phyloP scores from a whole-genome alignment of 345 rosid genomes.

The Garcia nutans region DNA sequence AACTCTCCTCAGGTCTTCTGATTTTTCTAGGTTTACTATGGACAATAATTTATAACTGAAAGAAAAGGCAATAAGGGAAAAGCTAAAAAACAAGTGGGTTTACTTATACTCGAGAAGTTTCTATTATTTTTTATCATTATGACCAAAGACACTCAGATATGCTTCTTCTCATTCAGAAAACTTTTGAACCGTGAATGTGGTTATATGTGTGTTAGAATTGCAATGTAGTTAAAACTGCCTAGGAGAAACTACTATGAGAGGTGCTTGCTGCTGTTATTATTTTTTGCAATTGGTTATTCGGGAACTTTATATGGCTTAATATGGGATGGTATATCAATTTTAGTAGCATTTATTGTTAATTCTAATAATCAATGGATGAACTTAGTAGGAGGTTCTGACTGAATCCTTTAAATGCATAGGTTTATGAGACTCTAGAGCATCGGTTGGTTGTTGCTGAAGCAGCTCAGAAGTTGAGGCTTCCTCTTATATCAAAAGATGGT shows the following conservation, averaged over 20 bases:
- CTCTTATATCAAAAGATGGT: constrained; percentile 87
- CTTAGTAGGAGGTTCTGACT: not conserved
- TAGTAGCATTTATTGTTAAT: not conserved
- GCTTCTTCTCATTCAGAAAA: not conserved
- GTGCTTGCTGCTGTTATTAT: not conserved
- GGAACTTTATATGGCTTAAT: not conserved
- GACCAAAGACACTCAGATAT: not conserved
- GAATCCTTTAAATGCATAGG: constrained; percentile 28
- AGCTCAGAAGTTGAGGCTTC: constrained; percentile 90
- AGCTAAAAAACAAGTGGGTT: too few species aligned
- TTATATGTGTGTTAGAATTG: not conserved
- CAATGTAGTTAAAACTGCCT: not conserved
- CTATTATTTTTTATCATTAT: not conserved
- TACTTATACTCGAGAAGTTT: not conserved
- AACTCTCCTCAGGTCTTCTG: constrained; percentile 44
- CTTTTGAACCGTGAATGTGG: not conserved
- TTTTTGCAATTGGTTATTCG: not conserved
- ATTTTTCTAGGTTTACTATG: not conserved
- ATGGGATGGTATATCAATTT: not conserved
- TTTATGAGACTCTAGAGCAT: constrained; percentile 85
- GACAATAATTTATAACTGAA: not conserved
- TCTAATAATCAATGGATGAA: not conserved
- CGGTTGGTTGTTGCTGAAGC: constrained; percentile 93
- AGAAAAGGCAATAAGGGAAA: not conserved
- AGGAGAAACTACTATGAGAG: not conserved